Conservation (phyloP, 192 early-diverging fungal species). For the Entomortierella beljakovae region DNA sequence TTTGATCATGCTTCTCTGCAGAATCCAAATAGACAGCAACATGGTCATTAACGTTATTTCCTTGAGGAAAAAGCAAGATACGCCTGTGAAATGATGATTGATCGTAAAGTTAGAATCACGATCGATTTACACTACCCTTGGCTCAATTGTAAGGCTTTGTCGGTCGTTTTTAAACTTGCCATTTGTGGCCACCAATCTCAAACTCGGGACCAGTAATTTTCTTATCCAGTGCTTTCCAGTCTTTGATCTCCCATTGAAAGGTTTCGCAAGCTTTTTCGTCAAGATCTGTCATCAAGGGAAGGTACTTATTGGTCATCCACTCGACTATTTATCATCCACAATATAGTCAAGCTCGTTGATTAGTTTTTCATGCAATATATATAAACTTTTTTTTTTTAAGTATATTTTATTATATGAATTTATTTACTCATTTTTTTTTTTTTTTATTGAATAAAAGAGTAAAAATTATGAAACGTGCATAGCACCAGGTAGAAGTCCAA, state of each 20-base stretch:
- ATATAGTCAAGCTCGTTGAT: too few species aligned
- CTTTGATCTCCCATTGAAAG: conserved; percentile 56
- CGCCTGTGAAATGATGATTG: conserved; percentile 65
- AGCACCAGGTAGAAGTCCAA: neutral
- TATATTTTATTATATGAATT: too few species aligned
- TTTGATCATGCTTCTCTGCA: conserved; percentile 70
- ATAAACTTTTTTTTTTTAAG: too few species aligned
- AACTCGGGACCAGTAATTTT: conserved; percentile 61
- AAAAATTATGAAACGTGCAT: neutral
- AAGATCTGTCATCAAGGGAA: conserved; percentile 51
- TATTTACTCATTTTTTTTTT: too few species aligned
- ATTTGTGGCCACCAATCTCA: conserved; percentile 60
- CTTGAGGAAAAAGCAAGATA: conserved; percentile 89
- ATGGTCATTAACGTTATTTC: conserved; percentile 77
- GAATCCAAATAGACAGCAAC: conserved; percentile 91
- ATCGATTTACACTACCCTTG: neutral
- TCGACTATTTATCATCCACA: conserved; percentile 28
- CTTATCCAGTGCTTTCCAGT: conserved; percentile 55
- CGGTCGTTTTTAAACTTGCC: conserved; percentile 31
- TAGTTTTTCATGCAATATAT: too few species aligned
- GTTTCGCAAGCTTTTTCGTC: conserved; percentile 49
- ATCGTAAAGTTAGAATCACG: neutral
- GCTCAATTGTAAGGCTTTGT: too few species aligned
- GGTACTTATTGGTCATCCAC: conserved; percentile 49
- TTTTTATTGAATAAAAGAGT: too few species aligned